Evolutionary conservation across 257 asterid genomes (phyloP), one percentile per base, ranked within the genome.

Genomic region (Craterostigma plantagineum): DNA sequence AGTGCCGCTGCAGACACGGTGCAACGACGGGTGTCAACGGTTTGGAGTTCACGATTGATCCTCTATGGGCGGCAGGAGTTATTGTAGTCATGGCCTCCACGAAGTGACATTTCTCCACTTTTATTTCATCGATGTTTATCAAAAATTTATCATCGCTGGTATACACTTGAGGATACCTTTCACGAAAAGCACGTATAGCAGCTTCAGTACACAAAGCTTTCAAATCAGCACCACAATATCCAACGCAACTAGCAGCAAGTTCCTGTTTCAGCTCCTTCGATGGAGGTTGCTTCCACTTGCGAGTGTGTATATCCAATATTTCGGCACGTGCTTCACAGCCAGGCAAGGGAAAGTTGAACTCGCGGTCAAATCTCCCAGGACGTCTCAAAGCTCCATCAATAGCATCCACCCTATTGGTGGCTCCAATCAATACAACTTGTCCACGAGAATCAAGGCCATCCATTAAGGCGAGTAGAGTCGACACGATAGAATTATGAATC

Each of bases 381-480:
- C 99, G 99, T 43, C 99, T 77, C 70, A 90, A 75, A 49, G 99
- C 99, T 56, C 99, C 99, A 70, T 90, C 99, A 54, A 90, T 83
- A 46, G 95, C 87, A 39, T 90, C 99, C 41, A 90, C 92, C 65
- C 99, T 77, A 61, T 90, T 90, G 54, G 99, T 90, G 46, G 99
- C 99, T 58, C 99, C 99, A 59, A 90, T 90, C 77, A 90, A 66
- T 50, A 90, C 94, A 37, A 90, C 99, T 71, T 90, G 99, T 40
- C 99, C 99, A 18, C 99, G 91, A 53, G 99, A 90, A 67, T 90
- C 99, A 42, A 90, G 92, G 34, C 99, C 99, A 60, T 90, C 99
- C 99, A 90, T 90, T 56, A 90, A 69, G 23, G 99, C 99, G 45
- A 90, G 87, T 54, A 90, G 63, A 58, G 99, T 90, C 14, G 99